Evolutionary conservation across 176 grass and related monocot genomes (phyloP), one percentile per base, ranked within the genome.

Genomic region (Raddia guianensis): DNA sequence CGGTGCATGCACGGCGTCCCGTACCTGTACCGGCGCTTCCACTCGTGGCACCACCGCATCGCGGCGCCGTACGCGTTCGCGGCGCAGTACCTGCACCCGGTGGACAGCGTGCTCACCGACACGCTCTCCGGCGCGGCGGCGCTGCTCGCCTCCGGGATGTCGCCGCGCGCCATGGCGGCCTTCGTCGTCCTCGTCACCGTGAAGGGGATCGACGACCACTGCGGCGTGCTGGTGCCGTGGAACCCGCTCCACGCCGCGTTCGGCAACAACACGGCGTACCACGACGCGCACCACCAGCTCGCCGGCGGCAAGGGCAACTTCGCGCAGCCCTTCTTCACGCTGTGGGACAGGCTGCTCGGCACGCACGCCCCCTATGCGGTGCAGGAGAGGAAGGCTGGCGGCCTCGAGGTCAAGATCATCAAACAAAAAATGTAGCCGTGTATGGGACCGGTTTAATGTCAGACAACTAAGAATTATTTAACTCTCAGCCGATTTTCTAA

Each of bases 141-240:
- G 0, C 90, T 72, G 82, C 58, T 90, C 12, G 73, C 19, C 67
- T 93, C 91, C 3, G 91, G 85, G 0, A 72, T 93, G 78, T n/a
- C 73, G 2, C 63, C 81, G 1, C 62, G 54, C 49, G 55, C 78
- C 10, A 76, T 85, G 1, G 43, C 77, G 0, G 62, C 33, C 2
- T 93, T 90, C 82, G 87, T 90, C 91, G 60, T 49, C 19, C 85
- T 93, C 78, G 87, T 87, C 12, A 76, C 87, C 63, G 85, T 90
- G 9, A 93, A 90, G 68, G 87, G 87, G 16, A 78, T 93, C 18
- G 88, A 93, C 78, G 87, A 93, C 70, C 91, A 93, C 85, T 93
- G 85, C 69, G 91, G 91, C n/a, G 48, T 90, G 3, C 8, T 84
- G 32, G 40, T 43, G 16, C 87, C 91, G 1, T 90, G 87, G 87